These are phyloP conservation scores for Chamaecyparis obtusa DNA, from an alignment of 75 land plant species.

Conservation along the genomic window DNA sequence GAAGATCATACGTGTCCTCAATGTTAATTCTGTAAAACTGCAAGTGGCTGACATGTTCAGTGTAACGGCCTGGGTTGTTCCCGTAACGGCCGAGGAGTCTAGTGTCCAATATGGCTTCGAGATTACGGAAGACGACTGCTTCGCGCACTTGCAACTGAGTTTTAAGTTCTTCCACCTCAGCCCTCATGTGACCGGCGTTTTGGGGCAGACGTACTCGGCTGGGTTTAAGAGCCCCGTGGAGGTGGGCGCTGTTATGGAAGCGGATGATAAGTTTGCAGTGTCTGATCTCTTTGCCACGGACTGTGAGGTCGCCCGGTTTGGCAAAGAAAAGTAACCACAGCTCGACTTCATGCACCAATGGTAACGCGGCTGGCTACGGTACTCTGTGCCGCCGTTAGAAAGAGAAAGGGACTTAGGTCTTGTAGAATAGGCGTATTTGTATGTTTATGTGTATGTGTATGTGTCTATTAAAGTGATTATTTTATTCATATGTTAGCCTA, in stretches of 20 bases:
- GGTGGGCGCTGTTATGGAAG: slow-evolving; percentile 63
- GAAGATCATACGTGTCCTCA: slow-evolving; percentile 8
- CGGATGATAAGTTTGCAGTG: slow-evolving; percentile 34
- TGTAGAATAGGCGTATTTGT: too few relatives aligned
- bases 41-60: slow-evolving; percentile 10
- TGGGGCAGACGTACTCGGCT: slow-evolving; percentile 68
- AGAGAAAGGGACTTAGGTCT: too few relatives aligned
- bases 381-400: not conserved
- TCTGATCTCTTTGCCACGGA: slow-evolving; percentile 49
- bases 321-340: not conserved
- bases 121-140: slow-evolving; percentile 24
- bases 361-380: not conserved
- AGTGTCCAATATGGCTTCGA: slow-evolving; percentile 22
- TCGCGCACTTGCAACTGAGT: slow-evolving; percentile 31
- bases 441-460: too few relatives aligned
- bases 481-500: too few relatives aligned
- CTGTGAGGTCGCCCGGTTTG: slow-evolving; percentile 42
- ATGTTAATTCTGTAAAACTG: slow-evolving; percentile 10
- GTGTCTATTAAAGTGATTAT: too few relatives aligned
- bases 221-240: slow-evolving; percentile 54
- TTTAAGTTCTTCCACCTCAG: slow-evolving; percentile 59
- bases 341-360: not conserved
- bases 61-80: slow-evolving; percentile 18
- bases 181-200: slow-evolving; percentile 53
- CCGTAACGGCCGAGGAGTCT: slow-evolving; percentile 28